Conservation (phyloP, 345 rosid species). For the Limnanthes douglasii region DNA sequence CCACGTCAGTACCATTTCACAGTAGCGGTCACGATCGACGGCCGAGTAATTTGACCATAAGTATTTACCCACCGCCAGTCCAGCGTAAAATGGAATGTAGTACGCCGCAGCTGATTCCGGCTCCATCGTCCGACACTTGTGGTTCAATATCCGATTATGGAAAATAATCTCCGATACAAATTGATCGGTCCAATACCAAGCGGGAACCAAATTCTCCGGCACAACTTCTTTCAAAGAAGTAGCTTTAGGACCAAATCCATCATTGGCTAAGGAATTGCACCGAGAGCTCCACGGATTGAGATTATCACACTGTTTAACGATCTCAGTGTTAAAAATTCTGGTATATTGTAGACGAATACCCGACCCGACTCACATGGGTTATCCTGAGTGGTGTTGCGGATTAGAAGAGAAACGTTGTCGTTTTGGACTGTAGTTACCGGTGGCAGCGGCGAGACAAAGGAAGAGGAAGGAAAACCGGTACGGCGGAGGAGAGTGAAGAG, state of each 20-base stretch:
- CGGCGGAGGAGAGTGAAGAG: no score
- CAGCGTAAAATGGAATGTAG: conserved; percentile 90
- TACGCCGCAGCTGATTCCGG: conserved; percentile 64
- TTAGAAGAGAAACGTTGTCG: no score
- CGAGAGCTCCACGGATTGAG: conserved; percentile 87
- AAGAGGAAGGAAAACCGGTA: no score
- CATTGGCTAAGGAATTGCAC: conserved; percentile 53
- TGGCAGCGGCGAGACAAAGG: no score
- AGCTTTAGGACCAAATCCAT: conserved; percentile 58
- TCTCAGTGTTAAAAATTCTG: conserved; percentile 49
- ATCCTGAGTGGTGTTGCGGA: no score
- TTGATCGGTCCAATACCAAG: conserved; percentile 95
- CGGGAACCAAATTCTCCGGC: conserved; percentile 46
- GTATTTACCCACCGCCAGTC: conserved; percentile 79
- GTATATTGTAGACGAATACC: conserved; percentile 69
- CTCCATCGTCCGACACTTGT: conserved; percentile 56
- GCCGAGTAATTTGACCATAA: conserved; percentile 48
- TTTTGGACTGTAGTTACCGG: no score
- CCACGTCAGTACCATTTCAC: conserved; percentile 55
- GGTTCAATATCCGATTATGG: conserved; percentile 62
- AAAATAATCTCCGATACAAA: conserved; percentile 70
- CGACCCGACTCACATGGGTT: conserved; percentile 45
- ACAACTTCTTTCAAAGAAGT: conserved; percentile 28
- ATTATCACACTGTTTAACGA: conserved; percentile 49
- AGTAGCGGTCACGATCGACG: conserved; percentile 61